These are phyloP conservation scores for Hamigera avellanea DNA, from an alignment of 495 filamentous ascomycete species.

Conservation along the genomic window DNA sequence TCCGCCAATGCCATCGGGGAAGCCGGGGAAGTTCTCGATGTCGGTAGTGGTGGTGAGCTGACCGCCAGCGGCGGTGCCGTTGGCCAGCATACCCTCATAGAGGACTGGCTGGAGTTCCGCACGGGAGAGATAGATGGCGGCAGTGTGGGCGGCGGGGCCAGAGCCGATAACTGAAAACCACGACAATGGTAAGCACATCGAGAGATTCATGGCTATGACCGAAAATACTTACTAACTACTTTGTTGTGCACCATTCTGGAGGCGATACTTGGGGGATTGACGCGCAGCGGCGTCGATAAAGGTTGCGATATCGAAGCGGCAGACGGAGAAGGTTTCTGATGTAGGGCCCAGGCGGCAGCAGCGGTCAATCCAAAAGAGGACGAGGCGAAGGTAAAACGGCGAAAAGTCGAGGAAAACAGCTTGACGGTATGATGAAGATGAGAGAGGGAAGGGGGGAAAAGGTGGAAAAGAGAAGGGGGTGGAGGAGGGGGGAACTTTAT, in stretches of 20 bases:
- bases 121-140: slow-evolving; percentile 88
- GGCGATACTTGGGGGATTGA: slow-evolving; percentile 21
- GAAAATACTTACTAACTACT: slow-evolving; percentile 53
- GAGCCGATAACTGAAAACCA: slow-evolving; percentile 58
- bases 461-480: slow-evolving; percentile 1
- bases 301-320: slow-evolving; percentile 23
- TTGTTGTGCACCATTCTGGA: slow-evolving; percentile 65
- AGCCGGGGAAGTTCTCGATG: slow-evolving; percentile 95
- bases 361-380: slow-evolving; percentile 46
- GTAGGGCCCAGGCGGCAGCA: slow-evolving; percentile 53
- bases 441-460: slow-evolving; percentile 2
- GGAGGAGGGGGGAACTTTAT: not conserved
- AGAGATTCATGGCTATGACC: slow-evolving; percentile 12
- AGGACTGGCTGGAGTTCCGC: slow-evolving; percentile 82
- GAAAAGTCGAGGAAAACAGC: slow-evolving; percentile 76
- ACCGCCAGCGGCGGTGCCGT: slow-evolving; percentile 89
- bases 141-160: slow-evolving; percentile 93
- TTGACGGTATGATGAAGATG: slow-evolving; percentile 35
- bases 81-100: slow-evolving; percentile 96
- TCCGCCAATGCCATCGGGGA: slow-evolving; percentile 79
- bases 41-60: slow-evolving; percentile 98
- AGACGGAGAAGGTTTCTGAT: slow-evolving; percentile 39
- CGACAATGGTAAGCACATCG: slow-evolving; percentile 8
- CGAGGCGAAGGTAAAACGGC: slow-evolving; percentile 48
- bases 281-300: slow-evolving; percentile 32